phyloP scores from a whole-genome alignment of 2,329 filamentous ascomycete species.

The Hypoxylon sp. region DNA sequence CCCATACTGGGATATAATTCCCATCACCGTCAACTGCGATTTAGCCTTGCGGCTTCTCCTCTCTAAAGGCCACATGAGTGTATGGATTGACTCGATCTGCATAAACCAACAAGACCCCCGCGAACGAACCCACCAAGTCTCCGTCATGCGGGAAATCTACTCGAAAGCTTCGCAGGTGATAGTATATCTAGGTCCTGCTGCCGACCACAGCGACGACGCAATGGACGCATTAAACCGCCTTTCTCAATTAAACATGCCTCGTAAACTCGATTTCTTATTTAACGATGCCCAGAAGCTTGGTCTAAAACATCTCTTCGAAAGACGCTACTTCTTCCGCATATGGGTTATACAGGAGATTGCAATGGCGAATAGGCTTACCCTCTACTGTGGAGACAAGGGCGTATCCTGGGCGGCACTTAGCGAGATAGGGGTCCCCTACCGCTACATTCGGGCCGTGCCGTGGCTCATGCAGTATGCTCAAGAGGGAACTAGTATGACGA shows the following conservation, averaged over 20 bases:
- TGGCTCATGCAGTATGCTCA: conserved; percentile 9
- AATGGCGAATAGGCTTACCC: conserved; percentile 32
- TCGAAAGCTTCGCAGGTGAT: conserved; percentile 21
- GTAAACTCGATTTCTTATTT: background rate
- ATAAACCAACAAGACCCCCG: conserved; percentile 33
- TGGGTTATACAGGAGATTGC: conserved; percentile 33
- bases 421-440: background rate
- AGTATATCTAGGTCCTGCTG: conserved; percentile 6
- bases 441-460: background rate
- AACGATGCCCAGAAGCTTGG: background rate
- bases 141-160: conserved; percentile 36
- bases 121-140: conserved; percentile 31
- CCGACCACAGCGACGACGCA: conserved; percentile 6
- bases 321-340: conserved; percentile 27
- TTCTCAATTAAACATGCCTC: background rate
- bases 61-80: conserved; percentile 1
- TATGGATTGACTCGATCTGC: conserved; percentile 38
- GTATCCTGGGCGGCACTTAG: conserved; percentile 4
- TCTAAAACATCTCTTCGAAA: conserved; percentile 10
- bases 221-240: conserved; percentile 2
- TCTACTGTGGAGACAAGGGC: conserved; percentile 23
- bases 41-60: conserved; percentile 13
- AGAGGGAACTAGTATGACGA: background rate
- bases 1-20: conserved; percentile 13
- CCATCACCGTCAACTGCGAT: conserved; percentile 22